Evolutionary conservation across 2,329 filamentous ascomycete genomes (phyloP).

Genomic region (Pseudocercospora eumusae): DNA sequence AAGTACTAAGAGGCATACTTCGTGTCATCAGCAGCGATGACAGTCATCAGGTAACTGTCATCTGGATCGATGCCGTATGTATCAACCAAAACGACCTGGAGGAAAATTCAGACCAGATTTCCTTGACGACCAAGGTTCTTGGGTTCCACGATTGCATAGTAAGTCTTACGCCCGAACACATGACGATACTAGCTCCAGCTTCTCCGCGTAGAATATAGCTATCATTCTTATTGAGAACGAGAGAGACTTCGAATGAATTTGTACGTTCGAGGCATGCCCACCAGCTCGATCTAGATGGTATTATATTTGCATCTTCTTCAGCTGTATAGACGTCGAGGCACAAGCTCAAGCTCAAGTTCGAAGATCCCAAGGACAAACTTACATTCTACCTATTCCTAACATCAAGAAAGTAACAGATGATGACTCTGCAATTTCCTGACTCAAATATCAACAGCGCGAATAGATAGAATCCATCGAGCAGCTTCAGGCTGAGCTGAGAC

Average conservation of each 20-base stretch:
- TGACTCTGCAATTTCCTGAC: background rate
- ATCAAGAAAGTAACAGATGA: too few relatives aligned
- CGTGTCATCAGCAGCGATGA: background rate
- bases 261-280: too few relatives aligned
- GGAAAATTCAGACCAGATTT: background rate
- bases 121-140: constrained; percentile 1
- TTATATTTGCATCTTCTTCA: too few relatives aligned
- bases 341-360: too few relatives aligned
- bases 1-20: constrained; percentile 9
- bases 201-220: too few relatives aligned
- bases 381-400: too few relatives aligned
- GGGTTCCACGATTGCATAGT: constrained; percentile 3
- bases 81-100: constrained; percentile 2
- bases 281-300: too few relatives aligned
- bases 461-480: constrained; percentile 5
- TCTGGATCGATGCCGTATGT: constrained; percentile 8
- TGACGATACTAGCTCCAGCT: too few relatives aligned
- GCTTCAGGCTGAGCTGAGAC: constrained; percentile 3
- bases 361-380: background rate
- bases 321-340: too few relatives aligned
- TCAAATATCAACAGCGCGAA: background rate
- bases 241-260: too few relatives aligned
- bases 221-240: too few relatives aligned
- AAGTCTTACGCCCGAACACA: too few relatives aligned
- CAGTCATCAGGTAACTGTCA: background rate